Evolutionary conservation across 2,329 filamentous ascomycete species (phyloP), one percentile per base, ranked within the genome.

Genomic region (Ophiostoma piceae): DNA sequence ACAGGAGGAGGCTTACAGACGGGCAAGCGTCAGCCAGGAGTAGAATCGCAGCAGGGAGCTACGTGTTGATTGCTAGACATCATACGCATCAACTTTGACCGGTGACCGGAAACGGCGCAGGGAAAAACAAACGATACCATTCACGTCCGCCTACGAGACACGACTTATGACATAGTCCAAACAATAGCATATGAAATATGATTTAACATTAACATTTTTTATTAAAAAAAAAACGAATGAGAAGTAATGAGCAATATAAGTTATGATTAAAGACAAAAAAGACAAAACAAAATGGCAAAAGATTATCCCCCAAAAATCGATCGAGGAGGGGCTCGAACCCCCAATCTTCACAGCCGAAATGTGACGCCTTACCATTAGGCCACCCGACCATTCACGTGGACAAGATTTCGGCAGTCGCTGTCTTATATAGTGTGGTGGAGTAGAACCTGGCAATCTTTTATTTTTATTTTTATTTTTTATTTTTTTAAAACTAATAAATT

Each of bases 331-430:
- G 71, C 70, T 74, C 73, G 73, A 74, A 74, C 73, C 73, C 73
- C 72, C 73, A 74, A 67, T 74, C 73, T 74, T 70, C 70, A 74
- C 71, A 74, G 73, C 73, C 73, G 73, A 74, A 74, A 74, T 74
- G 71, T 74, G 70, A 70, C 73, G 73, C 73, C 73, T 74, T 74
- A 74, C 73, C 73, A 74, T 74, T 74, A 74, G 73, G 73, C 73
- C 73, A 74, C 73, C 73, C 73, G 73, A 74, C 73, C 73, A 72
- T 47, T 71, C 57, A 69, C 60, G 69, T 67, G 64, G 67, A 69
- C 8, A 43, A 65, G 12, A 67, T 54, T 62, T 60, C n/a, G 39
- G 4, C 5, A 22, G 66, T 66, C 29, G 54, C 35, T 29, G 9
- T 3, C 2, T 68, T 68, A 62, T 47, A 65, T 54, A 69, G 66